Evolutionary conservation across 2,329 filamentous ascomycete species (phyloP).

Genomic region (Trichoderma koningiopsis): DNA sequence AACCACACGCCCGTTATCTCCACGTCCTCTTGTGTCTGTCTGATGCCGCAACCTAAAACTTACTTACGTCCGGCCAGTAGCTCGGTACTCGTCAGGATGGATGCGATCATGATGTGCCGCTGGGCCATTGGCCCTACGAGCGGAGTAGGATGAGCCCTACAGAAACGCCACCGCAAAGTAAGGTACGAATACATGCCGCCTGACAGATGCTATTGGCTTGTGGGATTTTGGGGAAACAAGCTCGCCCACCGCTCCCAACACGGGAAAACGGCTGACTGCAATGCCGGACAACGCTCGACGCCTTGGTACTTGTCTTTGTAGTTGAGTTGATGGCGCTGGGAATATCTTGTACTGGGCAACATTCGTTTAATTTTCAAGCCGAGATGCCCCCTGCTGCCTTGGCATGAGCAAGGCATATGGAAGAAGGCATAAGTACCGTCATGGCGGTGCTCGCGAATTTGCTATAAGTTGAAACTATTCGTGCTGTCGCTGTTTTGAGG

Average conservation of each 20-base stretch:
- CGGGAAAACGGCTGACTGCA: background rate
- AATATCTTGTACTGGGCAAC: background rate
- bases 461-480: background rate
- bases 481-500: slow-evolving; percentile 7
- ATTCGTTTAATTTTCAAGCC: background rate
- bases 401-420: background rate
- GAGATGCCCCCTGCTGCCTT: background rate
- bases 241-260: background rate
- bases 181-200: slow-evolving; percentile 7
- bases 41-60: slow-evolving; percentile 13
- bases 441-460: background rate
- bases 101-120: slow-evolving; percentile 21
- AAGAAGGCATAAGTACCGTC: background rate
- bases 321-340: background rate
- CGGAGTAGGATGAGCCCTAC: slow-evolving; percentile 22
- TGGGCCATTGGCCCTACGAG: slow-evolving; percentile 23
- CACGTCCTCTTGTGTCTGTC: background rate
- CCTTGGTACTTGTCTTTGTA: background rate
- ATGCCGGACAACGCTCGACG: background rate
- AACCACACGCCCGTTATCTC: slow-evolving; percentile 5
- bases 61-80: slow-evolving; percentile 13
- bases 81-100: background rate
- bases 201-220: background rate
- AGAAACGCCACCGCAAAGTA: slow-evolving; percentile 15
- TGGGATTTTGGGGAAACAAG: background rate